Evolutionary conservation across 2,329 filamentous ascomycete species (phyloP).

Genomic region (Talaromyces sp.): DNA sequence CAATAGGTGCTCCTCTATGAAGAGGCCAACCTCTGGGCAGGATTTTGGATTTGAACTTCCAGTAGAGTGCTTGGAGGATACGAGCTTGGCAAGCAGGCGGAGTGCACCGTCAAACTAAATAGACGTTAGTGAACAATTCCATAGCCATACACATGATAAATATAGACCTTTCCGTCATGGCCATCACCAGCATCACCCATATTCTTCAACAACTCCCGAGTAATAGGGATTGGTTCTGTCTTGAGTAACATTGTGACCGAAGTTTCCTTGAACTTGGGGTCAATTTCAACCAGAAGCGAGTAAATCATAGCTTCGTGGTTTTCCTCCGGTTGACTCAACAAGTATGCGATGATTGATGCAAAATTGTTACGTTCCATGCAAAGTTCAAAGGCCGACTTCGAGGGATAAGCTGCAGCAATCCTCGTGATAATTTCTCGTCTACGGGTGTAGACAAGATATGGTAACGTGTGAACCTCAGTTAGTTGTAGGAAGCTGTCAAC

Average conservation of each 20-base stretch:
- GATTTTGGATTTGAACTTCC: constrained; percentile 47
- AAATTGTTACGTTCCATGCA: constrained; percentile 59
- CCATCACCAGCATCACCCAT: constrained; percentile 64
- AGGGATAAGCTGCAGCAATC: constrained; percentile 67
- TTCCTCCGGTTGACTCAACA: constrained; percentile 59
- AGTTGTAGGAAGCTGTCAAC: constrained; percentile 70
- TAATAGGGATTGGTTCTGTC: constrained; percentile 70
- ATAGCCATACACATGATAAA: not conserved
- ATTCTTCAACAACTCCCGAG: constrained; percentile 77
- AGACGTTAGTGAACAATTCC: constrained; percentile 20
- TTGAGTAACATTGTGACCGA: constrained; percentile 68
- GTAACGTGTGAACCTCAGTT: constrained; percentile 78
- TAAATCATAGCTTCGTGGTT: constrained; percentile 67
- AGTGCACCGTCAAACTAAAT: constrained; percentile 50
- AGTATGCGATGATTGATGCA: constrained; percentile 56
- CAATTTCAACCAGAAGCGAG: constrained; percentile 65
- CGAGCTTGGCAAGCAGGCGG: constrained; percentile 49
- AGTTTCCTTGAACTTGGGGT: constrained; percentile 64
- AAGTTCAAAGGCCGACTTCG: constrained; percentile 57
- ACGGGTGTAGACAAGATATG: constrained; percentile 77
- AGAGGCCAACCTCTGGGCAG: constrained; percentile 63
- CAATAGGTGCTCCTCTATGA: constrained; percentile 78
- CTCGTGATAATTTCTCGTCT: constrained; percentile 74
- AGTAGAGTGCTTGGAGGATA: constrained; percentile 48
- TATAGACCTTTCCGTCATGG: constrained; percentile 52